Base-by-base conservation (phyloP, 2,329 filamentous ascomycete species). In the Magnaporthales sp. region DNA sequence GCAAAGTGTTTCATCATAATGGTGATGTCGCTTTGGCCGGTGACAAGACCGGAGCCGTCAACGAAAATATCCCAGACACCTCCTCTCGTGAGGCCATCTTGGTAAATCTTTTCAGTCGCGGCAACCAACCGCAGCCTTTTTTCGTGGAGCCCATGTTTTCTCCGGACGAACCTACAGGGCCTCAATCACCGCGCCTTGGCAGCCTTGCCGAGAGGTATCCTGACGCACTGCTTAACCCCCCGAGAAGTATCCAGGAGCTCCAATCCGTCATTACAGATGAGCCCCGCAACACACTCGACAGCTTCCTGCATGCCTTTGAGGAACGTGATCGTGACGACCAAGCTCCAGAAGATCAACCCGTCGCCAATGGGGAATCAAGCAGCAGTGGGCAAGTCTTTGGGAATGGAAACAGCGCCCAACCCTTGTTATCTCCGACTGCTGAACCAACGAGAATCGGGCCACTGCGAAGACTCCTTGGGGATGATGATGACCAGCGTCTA, bases 11-110 rank as follows among this genome's bases (percentile, higher is more conserved):
- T 60, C 83, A 85, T 64, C 75, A 78, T 4, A 85, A 89, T 68
- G 90, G 90, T 1, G 88, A 90, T 63, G 80, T 90, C 66, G 81
- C 88, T 58, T 79, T 93, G 15, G 78, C 83, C 1, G 85, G 90
- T 68, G 86, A 84, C 8, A 82, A 83, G 26, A 74, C 74, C 61
- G 81, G 84, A 1, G 84, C 87, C 4, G 80, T 91, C 60, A 84
- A 82, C 66, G 83, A 86, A 58, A 86, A 89, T 71, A 80, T 81
- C 31, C 81, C 83, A 10, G 89, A 91, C 64, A 70, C 67, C 62
- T 71, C 69, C 61, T 64, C 64, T 66, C 69, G 70, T 54, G 66
- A 69, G 38, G 67, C 70, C 30, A 64, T 69, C 31, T 62, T 71
- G 66, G 60, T 67, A 22, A 67, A 79, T 24, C 73, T 86, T 3